Percentiles rank a stretch among this genome's conserved stretches.
These are phyloP conservation scores for Megacollybia marginata DNA, from an alignment of 768 basidiomycete species.

Conservation along the genomic window DNA sequence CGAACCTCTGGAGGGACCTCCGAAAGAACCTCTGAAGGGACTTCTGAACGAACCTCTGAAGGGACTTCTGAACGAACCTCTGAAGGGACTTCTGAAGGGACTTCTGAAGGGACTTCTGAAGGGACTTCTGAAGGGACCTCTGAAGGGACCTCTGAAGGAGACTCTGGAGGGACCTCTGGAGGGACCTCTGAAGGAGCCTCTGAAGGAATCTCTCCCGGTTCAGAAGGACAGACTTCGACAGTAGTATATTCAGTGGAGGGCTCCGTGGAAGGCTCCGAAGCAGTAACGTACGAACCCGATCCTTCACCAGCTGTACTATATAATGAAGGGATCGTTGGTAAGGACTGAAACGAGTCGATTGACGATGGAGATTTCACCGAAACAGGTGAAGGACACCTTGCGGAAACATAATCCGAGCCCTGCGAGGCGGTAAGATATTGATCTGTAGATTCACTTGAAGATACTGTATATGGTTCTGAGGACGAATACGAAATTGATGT, in stretches of 20 bases:
- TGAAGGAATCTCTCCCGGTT: conserved; percentile 23
- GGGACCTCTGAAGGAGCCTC: conserved; percentile 30
- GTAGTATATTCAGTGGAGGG: conserved; percentile 40
- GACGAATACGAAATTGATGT: conserved; percentile 11
- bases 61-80: conserved; percentile 1
- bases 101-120: conserved; percentile 30
- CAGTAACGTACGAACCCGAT: conserved; percentile 36
- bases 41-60: conserved; percentile 25
- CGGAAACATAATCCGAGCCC: conserved; percentile 43
- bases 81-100: conserved; percentile 30
- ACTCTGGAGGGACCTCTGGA: conserved; percentile 30
- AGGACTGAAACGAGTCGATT: conserved; percentile 44
- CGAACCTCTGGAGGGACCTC: conserved; percentile 28
- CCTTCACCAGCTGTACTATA: conserved; percentile 47
- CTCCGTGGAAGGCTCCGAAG: conserved; percentile 37
- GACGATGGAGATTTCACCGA: conserved; percentile 29
- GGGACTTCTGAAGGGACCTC: conserved; percentile 19
- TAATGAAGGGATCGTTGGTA: conserved; percentile 53
- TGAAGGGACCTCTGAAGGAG: not conserved
- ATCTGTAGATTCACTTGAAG: conserved; percentile 26
- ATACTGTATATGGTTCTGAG: conserved; percentile 9
- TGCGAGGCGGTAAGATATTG: conserved; percentile 38
- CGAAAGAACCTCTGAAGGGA: conserved; percentile 28
- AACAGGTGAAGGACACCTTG: conserved; percentile 18
- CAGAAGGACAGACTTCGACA: conserved; percentile 34